phyloP scores from a whole-genome alignment of 163 green algal genomes.

The Coccomyxa subellipsoidea region DNA sequence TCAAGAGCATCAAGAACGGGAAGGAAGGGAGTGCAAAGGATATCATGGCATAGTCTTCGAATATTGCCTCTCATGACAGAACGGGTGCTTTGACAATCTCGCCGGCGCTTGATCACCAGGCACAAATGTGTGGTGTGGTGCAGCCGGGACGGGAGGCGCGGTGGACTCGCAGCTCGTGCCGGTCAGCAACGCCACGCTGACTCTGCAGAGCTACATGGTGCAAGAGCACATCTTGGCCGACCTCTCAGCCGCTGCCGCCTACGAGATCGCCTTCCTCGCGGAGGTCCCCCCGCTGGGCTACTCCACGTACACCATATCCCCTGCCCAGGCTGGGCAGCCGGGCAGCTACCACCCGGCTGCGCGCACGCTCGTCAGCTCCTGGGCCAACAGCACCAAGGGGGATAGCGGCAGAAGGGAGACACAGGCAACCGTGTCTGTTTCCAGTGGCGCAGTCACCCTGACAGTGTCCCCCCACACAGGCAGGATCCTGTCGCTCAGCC shows the following conservation, averaged over 20 bases:
- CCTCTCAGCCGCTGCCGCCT: conserved; percentile 6
- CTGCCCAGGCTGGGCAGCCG: background rate
- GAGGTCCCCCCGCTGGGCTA: conserved; percentile 62
- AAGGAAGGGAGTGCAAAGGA: too few relatives aligned
- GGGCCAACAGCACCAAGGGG: background rate
- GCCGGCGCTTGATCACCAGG: background rate
- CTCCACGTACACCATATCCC: conserved; percentile 17
- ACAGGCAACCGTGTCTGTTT: background rate
- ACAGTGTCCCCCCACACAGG: background rate
- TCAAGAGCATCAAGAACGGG: too few relatives aligned
- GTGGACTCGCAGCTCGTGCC: conserved; percentile 48
- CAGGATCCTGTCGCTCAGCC: background rate
- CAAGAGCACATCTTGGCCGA: conserved; percentile 12
- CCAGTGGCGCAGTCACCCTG: background rate
- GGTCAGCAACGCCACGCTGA: conserved; percentile 15
- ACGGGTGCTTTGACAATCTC: background rate
- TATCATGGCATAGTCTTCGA: too few relatives aligned
- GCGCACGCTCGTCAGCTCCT: background rate
- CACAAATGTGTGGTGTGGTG: background rate
- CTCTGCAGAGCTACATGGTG: conserved; percentile 36
- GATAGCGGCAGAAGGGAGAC: background rate
- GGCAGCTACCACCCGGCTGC: background rate
- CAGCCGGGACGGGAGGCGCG: conserved; percentile 37
- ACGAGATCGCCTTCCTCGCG: conserved; percentile 59
- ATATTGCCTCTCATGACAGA: too few relatives aligned